These are phyloP conservation scores for Ulvella scutata DNA, from an alignment of 139 green algal genomes.

Conservation along the genomic window DNA sequence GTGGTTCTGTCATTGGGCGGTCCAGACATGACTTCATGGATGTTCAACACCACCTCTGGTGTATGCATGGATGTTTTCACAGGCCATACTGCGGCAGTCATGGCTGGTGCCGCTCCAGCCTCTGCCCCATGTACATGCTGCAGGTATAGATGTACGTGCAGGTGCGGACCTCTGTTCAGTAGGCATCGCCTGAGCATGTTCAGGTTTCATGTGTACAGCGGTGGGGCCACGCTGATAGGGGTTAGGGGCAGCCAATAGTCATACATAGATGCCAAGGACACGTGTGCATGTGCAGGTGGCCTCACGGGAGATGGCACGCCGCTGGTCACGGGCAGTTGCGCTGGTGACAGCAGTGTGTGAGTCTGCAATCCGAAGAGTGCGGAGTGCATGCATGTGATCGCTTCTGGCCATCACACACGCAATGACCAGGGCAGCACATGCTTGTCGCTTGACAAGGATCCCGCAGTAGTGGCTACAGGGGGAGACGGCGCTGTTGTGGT, in stretches of 20 bases:
- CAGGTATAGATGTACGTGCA: not conserved
- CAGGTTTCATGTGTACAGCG: not conserved
- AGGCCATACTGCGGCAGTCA: conserved; percentile 45
- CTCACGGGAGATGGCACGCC: conserved; percentile 79
- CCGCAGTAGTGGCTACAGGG: conserved; percentile 23
- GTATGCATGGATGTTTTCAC: conserved; percentile 83
- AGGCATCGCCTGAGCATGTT: not conserved
- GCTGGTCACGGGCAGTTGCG: conserved; percentile 64
- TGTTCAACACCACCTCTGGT: conserved; percentile 80
- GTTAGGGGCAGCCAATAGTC: not conserved
- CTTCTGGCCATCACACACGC: not conserved
- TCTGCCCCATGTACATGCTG: conserved; percentile 56
- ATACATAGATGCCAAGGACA: not conserved
- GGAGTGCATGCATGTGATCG: conserved; percentile 33
- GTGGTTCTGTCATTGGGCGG: conserved; percentile 75
- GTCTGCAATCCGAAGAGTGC: conserved; percentile 75
- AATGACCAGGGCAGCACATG: conserved; percentile 44
- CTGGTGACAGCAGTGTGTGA: conserved; percentile 53
- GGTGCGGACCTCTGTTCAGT: not conserved
- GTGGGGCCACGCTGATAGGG: too few relatives aligned
- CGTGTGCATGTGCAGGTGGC: conserved; percentile 49
- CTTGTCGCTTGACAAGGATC: conserved; percentile 38
- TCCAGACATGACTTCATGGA: conserved; percentile 90
- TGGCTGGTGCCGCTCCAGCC: conserved; percentile 50
- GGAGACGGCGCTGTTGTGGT: conserved; percentile 49